Base-by-base conservation (phyloP, 225 moss, liverwort and hornwort genomes). In the Physcomitrellopsis africana region DNA sequence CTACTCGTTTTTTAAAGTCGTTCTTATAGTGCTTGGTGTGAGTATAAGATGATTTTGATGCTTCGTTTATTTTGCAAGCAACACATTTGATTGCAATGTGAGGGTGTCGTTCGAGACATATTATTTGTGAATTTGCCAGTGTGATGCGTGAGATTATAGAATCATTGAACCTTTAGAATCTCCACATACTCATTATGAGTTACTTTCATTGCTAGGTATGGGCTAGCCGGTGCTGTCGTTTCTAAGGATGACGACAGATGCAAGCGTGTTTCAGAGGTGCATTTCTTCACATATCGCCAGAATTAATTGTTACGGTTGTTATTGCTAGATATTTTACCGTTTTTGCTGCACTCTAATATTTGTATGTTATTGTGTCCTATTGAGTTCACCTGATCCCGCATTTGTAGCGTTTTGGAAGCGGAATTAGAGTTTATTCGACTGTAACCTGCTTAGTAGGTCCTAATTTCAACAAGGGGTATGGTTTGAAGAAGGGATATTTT, bases 141-240 rank as follows among this genome's bases (percentile, higher is more conserved):
- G 11, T 41, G 20, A 29, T 51, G 19, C 62, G 2, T 51, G 17
- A 10, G 54, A 9, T 23, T 3, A 0, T 43, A 20, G 6, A 47
- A 3, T 54, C 5, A 7, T 48, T 51, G 16, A 62, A 62, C 23
- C 1, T 15, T 8, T 32, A 18, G n/a, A 63, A 56, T 5, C 76
- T 74, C 56, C 26, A 19, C 61, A 10, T 27, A 1, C 42, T 66
- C 14, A 60, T 55, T n/a, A 23, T 29, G 49, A 15, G 18, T 69
- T 61, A 20, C 41, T 55, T 70, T 64, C 45, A 18, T 11, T 52
- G 76, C 54, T 77, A 96, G 96, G 81, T 96, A 92, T 78, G 99
- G 99, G 60, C 80, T 99, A 57, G 99, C 90, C 44, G 95, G 90
- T 75, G 99, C 99, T 85, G 94, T 99, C 41, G 95, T 99, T 55